Evolutionary conservation across 2,329 filamentous ascomycete genomes (phyloP).

Genomic region (Biscogniauxia mediterranea): DNA sequence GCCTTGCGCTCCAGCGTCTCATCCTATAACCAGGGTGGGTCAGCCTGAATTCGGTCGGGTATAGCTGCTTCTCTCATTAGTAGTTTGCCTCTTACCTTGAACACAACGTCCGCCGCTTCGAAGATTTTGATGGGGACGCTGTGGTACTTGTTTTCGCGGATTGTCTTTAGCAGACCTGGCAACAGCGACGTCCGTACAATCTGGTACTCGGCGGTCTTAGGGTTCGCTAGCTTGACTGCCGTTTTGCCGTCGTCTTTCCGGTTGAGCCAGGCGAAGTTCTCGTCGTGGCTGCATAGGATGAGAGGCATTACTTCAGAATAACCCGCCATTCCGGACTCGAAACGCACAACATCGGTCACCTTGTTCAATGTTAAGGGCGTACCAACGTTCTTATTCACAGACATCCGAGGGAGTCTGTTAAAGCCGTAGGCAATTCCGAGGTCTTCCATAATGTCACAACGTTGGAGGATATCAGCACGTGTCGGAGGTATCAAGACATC

Average conservation of each 20-base stretch:
- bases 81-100: conserved; percentile 53
- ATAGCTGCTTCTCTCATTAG: not conserved
- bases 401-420: conserved; percentile 87
- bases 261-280: conserved; percentile 94
- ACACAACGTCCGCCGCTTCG: conserved; percentile 76
- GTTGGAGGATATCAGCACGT: conserved; percentile 89
- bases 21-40: conserved; percentile 47
- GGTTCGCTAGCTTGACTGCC: conserved; percentile 71
- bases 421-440: conserved; percentile 96
- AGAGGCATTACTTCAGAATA: conserved; percentile 97
- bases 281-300: conserved; percentile 94
- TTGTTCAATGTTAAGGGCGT: conserved; percentile 91
- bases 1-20: conserved; percentile 76
- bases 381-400: conserved; percentile 84
- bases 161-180: conserved; percentile 74
- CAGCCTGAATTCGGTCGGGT: not conserved
- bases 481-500: conserved; percentile 85
- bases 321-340: conserved; percentile 87
- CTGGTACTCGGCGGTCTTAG: conserved; percentile 78
- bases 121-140: conserved; percentile 75
- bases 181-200: conserved; percentile 73
- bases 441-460: conserved; percentile 99
- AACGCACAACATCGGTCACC: conserved; percentile 83
- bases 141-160: conserved; percentile 75
- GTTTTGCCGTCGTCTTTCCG: conserved; percentile 70